phyloP scores from a whole-genome alignment of 2,329 filamentous ascomycete genomes.

The Spiromastix sp. region DNA sequence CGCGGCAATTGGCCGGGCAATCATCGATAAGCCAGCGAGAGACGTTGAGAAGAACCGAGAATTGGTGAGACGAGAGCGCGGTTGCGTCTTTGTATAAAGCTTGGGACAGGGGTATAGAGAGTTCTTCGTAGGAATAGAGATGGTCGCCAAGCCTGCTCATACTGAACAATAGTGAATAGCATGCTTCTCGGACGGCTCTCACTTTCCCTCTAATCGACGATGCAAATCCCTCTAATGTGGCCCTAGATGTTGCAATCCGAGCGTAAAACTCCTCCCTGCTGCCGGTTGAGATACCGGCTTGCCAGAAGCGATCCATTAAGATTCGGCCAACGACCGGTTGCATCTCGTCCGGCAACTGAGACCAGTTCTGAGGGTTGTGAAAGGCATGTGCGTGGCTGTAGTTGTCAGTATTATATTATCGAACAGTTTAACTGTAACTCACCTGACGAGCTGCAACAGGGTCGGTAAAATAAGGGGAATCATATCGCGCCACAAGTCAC shows the following conservation, averaged over 20 bases:
- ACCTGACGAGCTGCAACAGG: conserved; percentile 72
- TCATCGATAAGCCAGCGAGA: conserved; percentile 84
- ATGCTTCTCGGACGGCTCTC: conserved; percentile 80
- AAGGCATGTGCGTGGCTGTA: conserved; percentile 76
- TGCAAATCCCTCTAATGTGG: conserved; percentile 83
- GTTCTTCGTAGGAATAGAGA: conserved; percentile 82
- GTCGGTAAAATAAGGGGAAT: conserved; percentile 77
- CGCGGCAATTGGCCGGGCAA: conserved; percentile 68
- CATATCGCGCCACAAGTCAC: conserved; percentile 71
- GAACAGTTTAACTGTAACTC: conserved; percentile 12
- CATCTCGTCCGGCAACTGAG: conserved; percentile 63
- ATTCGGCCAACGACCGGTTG: conserved; percentile 68
- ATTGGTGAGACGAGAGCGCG: conserved; percentile 79
- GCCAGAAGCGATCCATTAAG: conserved; percentile 93
- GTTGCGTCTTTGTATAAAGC: conserved; percentile 76
- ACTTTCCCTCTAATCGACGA: conserved; percentile 86
- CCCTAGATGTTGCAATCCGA: conserved; percentile 77
- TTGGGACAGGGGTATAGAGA: conserved; percentile 72
- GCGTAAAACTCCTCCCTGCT: conserved; percentile 96
- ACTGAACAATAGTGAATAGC: conserved; percentile 88
- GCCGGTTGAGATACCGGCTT: conserved; percentile 90
- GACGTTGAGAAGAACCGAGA: conserved; percentile 85
- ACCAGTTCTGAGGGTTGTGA: conserved; percentile 79
- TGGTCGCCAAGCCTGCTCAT: conserved; percentile 78
- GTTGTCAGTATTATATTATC: conserved; percentile 9